Evolutionary conservation across 2,329 filamentous ascomycete species (phyloP), one percentile per base, ranked within the genome.

Genomic region (Parafenestella ontariensis): DNA sequence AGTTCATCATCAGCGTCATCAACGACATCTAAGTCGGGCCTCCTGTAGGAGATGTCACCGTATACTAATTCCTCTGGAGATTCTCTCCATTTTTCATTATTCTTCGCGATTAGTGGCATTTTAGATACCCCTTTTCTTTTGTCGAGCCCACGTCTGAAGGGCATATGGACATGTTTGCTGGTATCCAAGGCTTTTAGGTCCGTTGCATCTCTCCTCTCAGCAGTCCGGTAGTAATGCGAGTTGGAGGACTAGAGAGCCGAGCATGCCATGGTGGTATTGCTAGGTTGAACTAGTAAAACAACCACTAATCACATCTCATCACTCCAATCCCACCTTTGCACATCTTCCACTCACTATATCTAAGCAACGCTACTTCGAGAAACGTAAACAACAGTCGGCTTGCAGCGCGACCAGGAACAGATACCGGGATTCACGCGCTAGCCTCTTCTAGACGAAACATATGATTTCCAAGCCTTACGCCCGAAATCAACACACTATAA

Each of bases 91-190:
- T n/a, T n/a, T 17, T 29, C 23, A 10, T 31, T 43, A 9, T 5
- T 18, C 20, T 17, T 29, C 24, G 17, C 41, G 20, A 24, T 18
- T 43, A 24, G 41, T 43, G 10, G 41, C 26, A 28, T 26, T 15
- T 43, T 43, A 43, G 41, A 43, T 43, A 43, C 41, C 41, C 41
- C 41, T n/a, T 23, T 23, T 43, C 24, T 17, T 40, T 40, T 23
- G 15, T 34, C 13, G 17, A 34, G 5, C 31, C 31, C 31, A n/a
- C 31, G 31, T 34, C 31, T 34, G 13, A n/a, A 34, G 4, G 8
- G 31, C 6, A 13, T 3, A n/a, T 17, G 31, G 31, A 5, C 5
- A 34, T 34, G 17, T 34, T 34, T 34, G 4, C 17, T n/a, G 5
- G n/a, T 15, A 13, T 34, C 6, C 13, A 3, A 15, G 31, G 13